Evolutionary conservation across 441 rosid species (phyloP).

Genomic region (Erodium trifolium): DNA sequence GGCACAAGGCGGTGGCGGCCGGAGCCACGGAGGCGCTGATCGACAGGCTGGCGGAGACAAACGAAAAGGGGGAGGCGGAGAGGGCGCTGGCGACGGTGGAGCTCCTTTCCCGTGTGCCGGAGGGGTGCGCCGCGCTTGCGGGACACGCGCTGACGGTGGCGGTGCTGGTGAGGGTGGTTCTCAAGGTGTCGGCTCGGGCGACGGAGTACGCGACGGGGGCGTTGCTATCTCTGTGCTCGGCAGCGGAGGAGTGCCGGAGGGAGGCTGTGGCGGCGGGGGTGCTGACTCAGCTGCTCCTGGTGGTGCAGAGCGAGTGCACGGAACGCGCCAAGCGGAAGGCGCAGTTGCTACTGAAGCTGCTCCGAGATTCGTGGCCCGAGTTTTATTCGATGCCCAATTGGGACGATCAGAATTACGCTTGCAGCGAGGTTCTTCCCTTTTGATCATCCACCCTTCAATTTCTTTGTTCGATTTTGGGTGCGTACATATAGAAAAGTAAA

Average conservation of each 20-base stretch:
- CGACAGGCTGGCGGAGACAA: conserved; percentile 45
- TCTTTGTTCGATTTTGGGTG: not conserved
- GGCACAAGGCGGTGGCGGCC: conserved; percentile 38
- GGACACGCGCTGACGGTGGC: conserved; percentile 73
- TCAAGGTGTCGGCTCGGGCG: conserved; percentile 74
- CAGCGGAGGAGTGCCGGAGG: conserved; percentile 45
- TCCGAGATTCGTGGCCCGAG: conserved; percentile 77
- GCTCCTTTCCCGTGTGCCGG: conserved; percentile 56
- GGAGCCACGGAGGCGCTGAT: conserved; percentile 59
- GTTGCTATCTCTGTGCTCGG: conserved; percentile 54
- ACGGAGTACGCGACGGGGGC: conserved; percentile 97
- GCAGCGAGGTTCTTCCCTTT: conserved; percentile 70
- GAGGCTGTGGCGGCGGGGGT: conserved; percentile 81
- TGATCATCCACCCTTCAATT: conserved; percentile 20
- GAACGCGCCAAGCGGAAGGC: conserved; percentile 88
- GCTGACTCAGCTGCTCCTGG: conserved; percentile 57
- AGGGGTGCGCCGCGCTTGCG: conserved; percentile 54
- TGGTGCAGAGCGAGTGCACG: conserved; percentile 92
- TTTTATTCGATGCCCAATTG: conserved; percentile 52
- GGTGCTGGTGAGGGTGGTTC: conserved; percentile 53
- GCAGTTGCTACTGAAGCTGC: conserved; percentile 64
- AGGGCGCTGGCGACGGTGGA: conserved; percentile 74
- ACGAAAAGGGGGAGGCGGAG: conserved; percentile 70
- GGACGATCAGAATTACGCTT: conserved; percentile 42
- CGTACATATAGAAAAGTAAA: too few relatives aligned